A percentile compares a stretch with the other conserved stretches of the same genome.
phyloP scores from a whole-genome alignment of 192 early-diverging fungal species.

The Umbelopsis sp. region DNA sequence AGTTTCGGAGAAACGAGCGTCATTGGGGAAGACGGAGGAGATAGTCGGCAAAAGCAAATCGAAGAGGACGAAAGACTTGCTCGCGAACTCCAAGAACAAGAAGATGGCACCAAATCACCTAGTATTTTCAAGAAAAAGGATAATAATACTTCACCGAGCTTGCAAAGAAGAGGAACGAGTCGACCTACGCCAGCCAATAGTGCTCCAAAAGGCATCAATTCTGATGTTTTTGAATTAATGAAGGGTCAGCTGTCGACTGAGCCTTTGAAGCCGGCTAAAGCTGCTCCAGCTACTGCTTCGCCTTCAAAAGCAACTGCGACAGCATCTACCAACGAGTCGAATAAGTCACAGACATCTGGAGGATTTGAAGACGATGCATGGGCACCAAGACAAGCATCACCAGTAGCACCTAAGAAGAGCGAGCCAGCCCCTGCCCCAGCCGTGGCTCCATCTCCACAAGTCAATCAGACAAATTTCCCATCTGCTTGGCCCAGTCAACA shows the following conservation, averaged over 20 bases:
- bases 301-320: conserved; percentile 3
- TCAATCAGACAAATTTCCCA: conserved; percentile 11
- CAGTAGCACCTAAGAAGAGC: conserved; percentile 17
- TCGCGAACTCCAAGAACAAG: conserved; percentile 83
- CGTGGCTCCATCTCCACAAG: not conserved
- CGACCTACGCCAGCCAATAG: conserved; percentile 53
- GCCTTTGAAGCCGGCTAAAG: conserved; percentile 34
- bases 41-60: conserved; percentile 57
- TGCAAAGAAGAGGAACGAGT: conserved; percentile 34
- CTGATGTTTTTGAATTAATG: conserved; percentile 32
- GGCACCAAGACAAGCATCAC: conserved; percentile 42
- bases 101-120: conserved; percentile 41
- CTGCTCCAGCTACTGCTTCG: conserved; percentile 31
- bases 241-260: conserved; percentile 27
- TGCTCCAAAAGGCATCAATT: conserved; percentile 53
- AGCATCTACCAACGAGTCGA: not conserved
- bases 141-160: conserved; percentile 10
- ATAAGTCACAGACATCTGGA: not conserved
- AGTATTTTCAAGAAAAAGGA: not conserved
- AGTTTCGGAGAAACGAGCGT: conserved; percentile 36
- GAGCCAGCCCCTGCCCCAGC: not conserved
- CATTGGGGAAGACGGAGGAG: conserved; percentile 38
- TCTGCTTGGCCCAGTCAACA: conserved; percentile 23
- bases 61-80: conserved; percentile 83
- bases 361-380: conserved; percentile 64